Percentiles rank a stretch among this genome's conserved stretches.
Evolutionary conservation across 75 land plant genomes (phyloP).

Genomic region (Adiantum capillusveneris): DNA sequence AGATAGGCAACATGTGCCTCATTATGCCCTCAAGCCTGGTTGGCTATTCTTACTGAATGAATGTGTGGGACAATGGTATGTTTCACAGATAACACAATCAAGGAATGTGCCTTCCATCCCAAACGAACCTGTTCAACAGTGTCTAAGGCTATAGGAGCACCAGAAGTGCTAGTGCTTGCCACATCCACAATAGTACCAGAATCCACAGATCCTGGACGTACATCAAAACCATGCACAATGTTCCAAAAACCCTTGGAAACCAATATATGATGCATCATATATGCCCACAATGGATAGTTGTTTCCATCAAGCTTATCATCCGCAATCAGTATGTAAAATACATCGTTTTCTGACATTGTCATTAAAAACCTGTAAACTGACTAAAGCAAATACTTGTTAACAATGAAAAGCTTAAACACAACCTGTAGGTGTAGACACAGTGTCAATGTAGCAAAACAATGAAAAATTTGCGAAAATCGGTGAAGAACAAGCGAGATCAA

Average conservation of each 20-base stretch:
- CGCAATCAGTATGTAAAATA: background rate
- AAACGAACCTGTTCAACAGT: background rate
- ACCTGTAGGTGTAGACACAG: too few relatives aligned
- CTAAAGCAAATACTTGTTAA: background rate
- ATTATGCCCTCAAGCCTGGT: too few relatives aligned
- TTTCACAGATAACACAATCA: background rate
- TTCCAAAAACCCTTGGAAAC: conserved; percentile 1
- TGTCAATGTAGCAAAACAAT: too few relatives aligned
- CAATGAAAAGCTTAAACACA: background rate
- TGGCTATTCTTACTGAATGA: too few relatives aligned
- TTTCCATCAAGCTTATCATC: conserved; percentile 1
- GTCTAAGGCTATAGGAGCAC: background rate
- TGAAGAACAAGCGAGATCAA: too few relatives aligned
- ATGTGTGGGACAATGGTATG: too few relatives aligned
- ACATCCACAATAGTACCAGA: background rate
- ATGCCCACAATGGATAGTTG: too few relatives aligned
- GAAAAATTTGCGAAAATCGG: too few relatives aligned
- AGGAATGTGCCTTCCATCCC: background rate
- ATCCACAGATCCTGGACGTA: background rate
- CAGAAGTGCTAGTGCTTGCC: background rate
- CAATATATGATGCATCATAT: background rate
- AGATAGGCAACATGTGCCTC: too few relatives aligned
- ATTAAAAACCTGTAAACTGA: background rate
- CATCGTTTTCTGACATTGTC: conserved; percentile 1
- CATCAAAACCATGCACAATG: background rate